Base-by-base conservation (phyloP, 1,284 basidiomycete genomes). In the Apiotrichum porosum region DNA sequence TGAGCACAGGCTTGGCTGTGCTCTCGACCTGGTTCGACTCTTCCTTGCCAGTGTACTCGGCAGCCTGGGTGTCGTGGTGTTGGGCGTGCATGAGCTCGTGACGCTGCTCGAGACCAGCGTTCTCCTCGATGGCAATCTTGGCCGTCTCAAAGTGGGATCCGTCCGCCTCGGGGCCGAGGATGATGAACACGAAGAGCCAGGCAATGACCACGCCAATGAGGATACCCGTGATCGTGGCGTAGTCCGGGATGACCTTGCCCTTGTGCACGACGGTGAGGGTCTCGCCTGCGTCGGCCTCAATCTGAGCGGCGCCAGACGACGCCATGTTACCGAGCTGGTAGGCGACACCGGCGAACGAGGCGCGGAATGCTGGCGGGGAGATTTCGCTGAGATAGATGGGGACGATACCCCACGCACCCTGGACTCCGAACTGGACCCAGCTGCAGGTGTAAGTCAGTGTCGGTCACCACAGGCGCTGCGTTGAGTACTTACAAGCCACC, bases 271-370 rank as follows among this genome's bases (percentile, higher is more conserved):
- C 63, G 34, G 58, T 65, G 51, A 74, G 56, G 6, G 53, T 42
- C 14, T 73, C 66, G 6, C 78, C 79, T 0, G 77, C 76, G 76
- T 83, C 82, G 3, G 92, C 83, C 80, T 97, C 92, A 60, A 97
- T 94, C 69, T 95, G 90, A 0, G 89, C 82, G 2, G 88, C 85
- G 0, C 89, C 88, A 0, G 85, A 82, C 0, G 86, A 89, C 9
- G 92, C 82, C 85, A 94, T 94, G 61, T 72, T 75, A 50, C 72
- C 72, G 31, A 71, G 57, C 44, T 95, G 92, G 74, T 94, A 97
- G 0, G 87, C 84, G 0, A 94, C 81, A 58, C 93, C 93, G 18
- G 88, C 86, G 79, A 94, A 97, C 0, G 88, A 88, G 9, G 91
- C 89, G 47, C 93, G 80, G 80, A 94, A 97, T 0, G 88, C 90